Evolutionary conservation across 306 rosid species (phyloP).

Genomic region (Fragaria nilgerrensis): DNA sequence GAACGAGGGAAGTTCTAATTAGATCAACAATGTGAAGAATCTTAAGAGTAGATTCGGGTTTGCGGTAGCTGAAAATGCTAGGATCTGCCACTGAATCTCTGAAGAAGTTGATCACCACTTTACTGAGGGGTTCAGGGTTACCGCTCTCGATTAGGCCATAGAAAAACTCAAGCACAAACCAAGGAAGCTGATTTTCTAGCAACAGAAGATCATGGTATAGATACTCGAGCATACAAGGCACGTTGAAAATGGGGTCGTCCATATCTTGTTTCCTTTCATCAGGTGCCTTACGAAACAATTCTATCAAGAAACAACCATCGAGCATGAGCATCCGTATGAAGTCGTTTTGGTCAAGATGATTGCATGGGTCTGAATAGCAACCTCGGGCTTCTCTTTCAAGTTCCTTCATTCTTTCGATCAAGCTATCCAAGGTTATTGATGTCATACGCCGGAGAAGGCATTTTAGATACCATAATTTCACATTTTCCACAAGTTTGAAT

Average conservation of each 20-base stretch:
- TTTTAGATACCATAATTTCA: neutral
- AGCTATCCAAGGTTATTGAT: neutral
- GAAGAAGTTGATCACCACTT: neutral
- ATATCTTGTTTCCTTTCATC: neutral
- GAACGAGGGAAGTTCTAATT: neutral
- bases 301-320: constrained; percentile 1
- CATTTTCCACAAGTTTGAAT: neutral
- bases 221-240: neutral
- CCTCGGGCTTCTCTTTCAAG: neutral
- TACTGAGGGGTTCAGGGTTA: neutral
- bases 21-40: neutral
- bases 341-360: neutral
- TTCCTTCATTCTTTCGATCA: neutral
- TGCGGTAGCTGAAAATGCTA: neutral
- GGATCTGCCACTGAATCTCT: no score
- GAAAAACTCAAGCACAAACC: neutral
- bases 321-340: neutral
- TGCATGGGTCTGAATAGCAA: neutral
- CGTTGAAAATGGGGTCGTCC: neutral
- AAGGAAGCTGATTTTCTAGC: neutral
- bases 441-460: neutral
- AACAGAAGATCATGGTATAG: neutral
- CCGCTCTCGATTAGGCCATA: neutral
- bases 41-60: neutral
- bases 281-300: neutral